phyloP scores from a whole-genome alignment of 305 asterid genomes.

The Euphrasia arctica region DNA sequence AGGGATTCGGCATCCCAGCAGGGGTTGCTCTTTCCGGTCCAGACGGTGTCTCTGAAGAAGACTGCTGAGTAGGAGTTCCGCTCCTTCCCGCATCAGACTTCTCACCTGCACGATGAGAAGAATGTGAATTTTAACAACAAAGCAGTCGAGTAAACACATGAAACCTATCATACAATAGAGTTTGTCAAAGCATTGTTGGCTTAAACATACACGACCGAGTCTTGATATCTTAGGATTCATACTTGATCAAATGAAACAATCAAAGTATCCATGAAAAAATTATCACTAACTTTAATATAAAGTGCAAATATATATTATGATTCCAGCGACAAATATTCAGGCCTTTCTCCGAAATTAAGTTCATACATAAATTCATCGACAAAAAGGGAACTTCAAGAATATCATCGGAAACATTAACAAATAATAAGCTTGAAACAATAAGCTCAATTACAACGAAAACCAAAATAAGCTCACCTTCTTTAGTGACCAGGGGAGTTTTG shows the following conservation, averaged over 20 bases:
- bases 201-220: no score
- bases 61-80: constrained; percentile 32
- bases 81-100: constrained; percentile 43
- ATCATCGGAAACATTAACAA: background rate
- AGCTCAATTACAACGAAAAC: background rate
- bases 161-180: constrained; percentile 2
- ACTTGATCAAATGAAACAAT: constrained; percentile 4
- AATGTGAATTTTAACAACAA: constrained; percentile 9
- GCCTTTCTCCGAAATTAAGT: background rate
- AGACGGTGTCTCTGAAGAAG: constrained; percentile 42
- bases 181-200: background rate
- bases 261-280: background rate
- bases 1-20: constrained; percentile 1
- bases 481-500: constrained; percentile 29
- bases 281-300: background rate
- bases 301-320: background rate
- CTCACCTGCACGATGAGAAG: constrained; percentile 41
- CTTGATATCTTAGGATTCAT: background rate
- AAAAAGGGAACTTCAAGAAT: background rate
- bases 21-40: constrained; percentile 50
- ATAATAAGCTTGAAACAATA: background rate
- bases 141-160: background rate
- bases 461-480: constrained; percentile 37
- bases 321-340: no score
- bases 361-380: background rate